These are phyloP conservation scores for Geotrichum cucujoidarum DNA, from an alignment of 1,139 yeast genomes.

Conservation along the genomic window DNA sequence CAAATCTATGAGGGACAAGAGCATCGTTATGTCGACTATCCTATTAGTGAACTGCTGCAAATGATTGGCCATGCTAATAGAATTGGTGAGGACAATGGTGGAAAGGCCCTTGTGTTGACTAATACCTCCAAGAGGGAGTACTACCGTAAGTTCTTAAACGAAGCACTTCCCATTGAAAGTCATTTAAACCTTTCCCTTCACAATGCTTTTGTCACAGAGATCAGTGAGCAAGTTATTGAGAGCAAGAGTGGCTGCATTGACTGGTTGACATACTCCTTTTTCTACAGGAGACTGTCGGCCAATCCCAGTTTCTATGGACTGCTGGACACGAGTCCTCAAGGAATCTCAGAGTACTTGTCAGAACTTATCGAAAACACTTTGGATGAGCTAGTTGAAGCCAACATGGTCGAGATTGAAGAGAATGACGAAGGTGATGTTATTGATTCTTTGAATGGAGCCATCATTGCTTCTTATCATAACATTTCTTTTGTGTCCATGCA, in stretches of 20 bases:
- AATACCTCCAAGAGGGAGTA: slow-evolving; percentile 53
- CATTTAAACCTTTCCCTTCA: slow-evolving; percentile 52
- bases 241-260: slow-evolving; percentile 83
- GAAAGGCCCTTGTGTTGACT: slow-evolving; percentile 54
- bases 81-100: slow-evolving; percentile 32
- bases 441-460: slow-evolving; percentile 59
- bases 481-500: slow-evolving; percentile 64
- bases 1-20: slow-evolving; percentile 69
- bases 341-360: slow-evolving; percentile 74
- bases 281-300: slow-evolving; percentile 69
- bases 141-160: slow-evolving; percentile 65
- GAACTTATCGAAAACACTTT: slow-evolving; percentile 75
- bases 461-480: slow-evolving; percentile 70
- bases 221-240: slow-evolving; percentile 58
- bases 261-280: slow-evolving; percentile 80
- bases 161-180: slow-evolving; percentile 83
- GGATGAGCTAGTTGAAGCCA: slow-evolving; percentile 56
- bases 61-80: slow-evolving; percentile 60
- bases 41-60: slow-evolving; percentile 60
- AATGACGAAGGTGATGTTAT: slow-evolving; percentile 46
- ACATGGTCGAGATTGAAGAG: slow-evolving; percentile 56
- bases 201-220: slow-evolving; percentile 68
- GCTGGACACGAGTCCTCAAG: slow-evolving; percentile 55
- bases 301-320: slow-evolving; percentile 91
- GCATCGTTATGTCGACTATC: slow-evolving; percentile 63